phyloP scores from a whole-genome alignment of 2,329 filamentous ascomycete genomes.

The Epicoccum nigrum region DNA sequence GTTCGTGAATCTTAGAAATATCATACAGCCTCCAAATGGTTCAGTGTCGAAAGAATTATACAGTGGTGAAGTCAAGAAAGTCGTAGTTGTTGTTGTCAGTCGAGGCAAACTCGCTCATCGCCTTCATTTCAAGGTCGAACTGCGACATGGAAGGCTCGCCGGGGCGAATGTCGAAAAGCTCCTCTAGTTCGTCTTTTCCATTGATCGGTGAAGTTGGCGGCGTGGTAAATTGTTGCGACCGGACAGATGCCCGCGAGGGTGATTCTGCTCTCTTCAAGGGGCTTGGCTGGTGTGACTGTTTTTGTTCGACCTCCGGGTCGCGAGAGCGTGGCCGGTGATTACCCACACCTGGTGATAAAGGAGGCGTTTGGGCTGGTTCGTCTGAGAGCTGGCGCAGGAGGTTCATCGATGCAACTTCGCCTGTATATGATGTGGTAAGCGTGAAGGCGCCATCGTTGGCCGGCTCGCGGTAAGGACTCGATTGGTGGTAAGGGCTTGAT shows the following conservation, averaged over 20 bases:
- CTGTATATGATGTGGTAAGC: conserved; percentile 35
- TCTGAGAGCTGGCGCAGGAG: conserved; percentile 46
- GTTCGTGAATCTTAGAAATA: conserved; percentile 33
- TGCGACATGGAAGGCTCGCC: conserved; percentile 41
- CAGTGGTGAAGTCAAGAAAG: conserved; percentile 43
- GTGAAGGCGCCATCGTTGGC: conserved; percentile 30
- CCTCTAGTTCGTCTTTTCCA: conserved; percentile 42
- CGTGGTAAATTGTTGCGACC: conserved; percentile 47
- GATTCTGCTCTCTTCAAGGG: conserved; percentile 39
- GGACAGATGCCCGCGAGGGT: conserved; percentile 42
- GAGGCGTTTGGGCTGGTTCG: conserved; percentile 43
- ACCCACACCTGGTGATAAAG: conserved; percentile 45
- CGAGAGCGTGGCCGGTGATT: conserved; percentile 37
- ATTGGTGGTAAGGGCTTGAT: conserved; percentile 38
- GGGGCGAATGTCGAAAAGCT: conserved; percentile 41
- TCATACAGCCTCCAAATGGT: conserved; percentile 35
- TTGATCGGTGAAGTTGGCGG: conserved; percentile 46
- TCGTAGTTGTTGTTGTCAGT: conserved; percentile 40
- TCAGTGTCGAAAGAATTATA: conserved; percentile 21
- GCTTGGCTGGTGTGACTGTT: conserved; percentile 28
- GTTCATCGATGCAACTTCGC: conserved; percentile 41
- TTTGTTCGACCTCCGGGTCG: conserved; percentile 28
- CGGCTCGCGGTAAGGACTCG: conserved; percentile 37
- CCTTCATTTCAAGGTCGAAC: conserved; percentile 49
- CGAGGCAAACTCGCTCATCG: conserved; percentile 43